A percentile compares a stretch with the other conserved stretches of the same genome.
phyloP scores from a whole-genome alignment of 2,329 filamentous ascomycete genomes.

The Pleomassaria siparia region DNA sequence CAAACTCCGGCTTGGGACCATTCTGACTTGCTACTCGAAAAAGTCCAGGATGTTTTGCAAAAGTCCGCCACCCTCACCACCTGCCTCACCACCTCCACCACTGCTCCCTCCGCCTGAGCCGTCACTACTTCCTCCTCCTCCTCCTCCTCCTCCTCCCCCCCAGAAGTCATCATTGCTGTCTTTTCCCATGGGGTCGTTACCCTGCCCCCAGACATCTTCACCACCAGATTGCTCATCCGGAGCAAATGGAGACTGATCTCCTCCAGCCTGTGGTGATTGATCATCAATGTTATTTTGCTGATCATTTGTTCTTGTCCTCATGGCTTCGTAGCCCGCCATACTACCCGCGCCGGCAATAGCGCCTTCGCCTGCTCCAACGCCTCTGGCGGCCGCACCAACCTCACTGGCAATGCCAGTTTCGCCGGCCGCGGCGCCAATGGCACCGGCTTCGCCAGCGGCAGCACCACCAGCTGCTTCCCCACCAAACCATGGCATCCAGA shows the following conservation, averaged over 20 bases:
- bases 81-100: conserved; percentile 14
- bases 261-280: conserved; percentile 28
- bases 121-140: conserved; percentile 20
- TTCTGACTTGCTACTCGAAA: no score
- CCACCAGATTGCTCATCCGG: conserved; percentile 22
- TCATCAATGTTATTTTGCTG: conserved; percentile 22
- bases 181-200: conserved; percentile 28
- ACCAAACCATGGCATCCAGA: conserved; percentile 51
- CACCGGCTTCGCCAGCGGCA: conserved; percentile 39
- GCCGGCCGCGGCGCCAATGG: conserved; percentile 43
- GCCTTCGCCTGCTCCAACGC: conserved; percentile 46
- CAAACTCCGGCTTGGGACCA: no score
- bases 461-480: conserved; percentile 46
- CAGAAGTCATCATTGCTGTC: conserved; percentile 30
- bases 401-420: conserved; percentile 49
- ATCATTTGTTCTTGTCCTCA: conserved; percentile 51
- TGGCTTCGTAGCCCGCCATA: conserved; percentile 65
- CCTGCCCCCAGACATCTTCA: conserved; percentile 33
- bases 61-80: conserved; percentile 14
- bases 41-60: no score
- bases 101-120: conserved; percentile 16
- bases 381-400: conserved; percentile 48
- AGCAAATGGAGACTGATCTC: conserved; percentile 24
- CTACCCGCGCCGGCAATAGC: conserved; percentile 56
- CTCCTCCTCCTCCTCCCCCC: conserved; percentile 41